A percentile compares a stretch with the other conserved stretches of the same genome.
Conservation (phyloP, 371 early-diverging fungal genomes). For the Zopfochytrium polystomum region DNA sequence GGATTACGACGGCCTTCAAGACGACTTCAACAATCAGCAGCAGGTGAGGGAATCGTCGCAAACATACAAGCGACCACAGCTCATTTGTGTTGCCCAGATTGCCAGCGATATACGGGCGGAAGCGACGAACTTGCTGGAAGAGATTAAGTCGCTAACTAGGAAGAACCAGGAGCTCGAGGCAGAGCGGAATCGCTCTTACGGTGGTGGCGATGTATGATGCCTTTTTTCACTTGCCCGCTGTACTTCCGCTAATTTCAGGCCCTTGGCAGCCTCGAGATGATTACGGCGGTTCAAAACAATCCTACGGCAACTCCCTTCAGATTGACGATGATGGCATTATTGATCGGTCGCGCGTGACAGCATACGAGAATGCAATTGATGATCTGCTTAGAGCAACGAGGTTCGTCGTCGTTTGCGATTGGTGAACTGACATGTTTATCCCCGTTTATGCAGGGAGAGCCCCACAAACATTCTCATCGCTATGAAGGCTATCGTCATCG, state of each 20-base stretch:
- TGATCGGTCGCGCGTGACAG: constrained; percentile 58
- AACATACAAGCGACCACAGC: background rate
- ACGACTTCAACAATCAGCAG: constrained; percentile 72
- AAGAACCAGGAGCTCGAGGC: constrained; percentile 59
- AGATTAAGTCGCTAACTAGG: constrained; percentile 60
- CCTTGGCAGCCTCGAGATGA: background rate
- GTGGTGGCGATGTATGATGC: constrained; percentile 13
- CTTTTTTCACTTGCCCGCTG: background rate
- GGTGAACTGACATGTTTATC: no score
- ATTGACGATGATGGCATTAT: constrained; percentile 55
- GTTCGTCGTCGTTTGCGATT: constrained; percentile 10
- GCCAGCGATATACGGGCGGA: constrained; percentile 72
- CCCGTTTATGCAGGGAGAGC: no score
- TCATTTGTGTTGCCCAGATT: constrained; percentile 43
- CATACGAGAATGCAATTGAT: constrained; percentile 80
- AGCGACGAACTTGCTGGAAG: constrained; percentile 67
- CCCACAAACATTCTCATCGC: constrained; percentile 71
- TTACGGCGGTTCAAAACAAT: background rate
- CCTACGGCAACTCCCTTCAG: constrained; percentile 7
- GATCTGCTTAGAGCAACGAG: constrained; percentile 59
- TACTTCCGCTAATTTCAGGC: background rate
- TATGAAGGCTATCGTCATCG: constrained; percentile 77
- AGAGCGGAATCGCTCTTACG: no score
- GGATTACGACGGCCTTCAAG: constrained; percentile 63
- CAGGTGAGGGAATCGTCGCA: constrained; percentile 45